These are phyloP conservation scores for Penicillium aurantiogriseum DNA, from an alignment of 2,329 filamentous ascomycete species.

Conservation along the genomic window DNA sequence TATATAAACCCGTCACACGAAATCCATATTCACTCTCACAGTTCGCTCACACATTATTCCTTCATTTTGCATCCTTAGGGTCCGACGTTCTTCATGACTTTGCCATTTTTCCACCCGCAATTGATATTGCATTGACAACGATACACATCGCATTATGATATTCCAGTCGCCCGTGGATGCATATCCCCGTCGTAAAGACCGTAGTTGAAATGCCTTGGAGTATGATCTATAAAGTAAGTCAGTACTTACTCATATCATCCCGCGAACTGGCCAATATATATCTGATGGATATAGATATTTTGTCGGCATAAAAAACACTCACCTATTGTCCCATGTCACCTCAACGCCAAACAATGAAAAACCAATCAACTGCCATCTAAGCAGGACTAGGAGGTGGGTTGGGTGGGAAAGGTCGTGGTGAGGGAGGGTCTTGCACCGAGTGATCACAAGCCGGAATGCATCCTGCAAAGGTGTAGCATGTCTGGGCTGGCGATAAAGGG, in stretches of 20 bases:
- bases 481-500: background rate
- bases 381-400: conserved; percentile 44
- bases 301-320: background rate
- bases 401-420: conserved; percentile 36
- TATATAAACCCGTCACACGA: background rate
- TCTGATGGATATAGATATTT: background rate
- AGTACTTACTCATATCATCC: background rate
- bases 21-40: background rate
- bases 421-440: conserved; percentile 27
- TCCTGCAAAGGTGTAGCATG: conserved; percentile 1
- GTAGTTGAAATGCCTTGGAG: background rate
- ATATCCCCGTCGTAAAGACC: background rate
- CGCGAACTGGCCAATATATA: background rate
- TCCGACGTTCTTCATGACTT: background rate
- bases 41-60: background rate
- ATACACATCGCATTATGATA: background rate
- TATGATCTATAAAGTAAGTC: background rate
- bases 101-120: background rate
- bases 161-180: background rate
- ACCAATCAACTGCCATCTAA: conserved; percentile 13
- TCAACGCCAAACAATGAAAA: conserved; percentile 17
- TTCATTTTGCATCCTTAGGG: background rate
- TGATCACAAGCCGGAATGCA: conserved; percentile 16
- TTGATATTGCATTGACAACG: background rate
- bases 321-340: conserved; percentile 15